Percentiles rank a stretch among this genome's conserved stretches.
Evolutionary conservation across 768 basidiomycete genomes (phyloP).

Genomic region (Mycena galopus): DNA sequence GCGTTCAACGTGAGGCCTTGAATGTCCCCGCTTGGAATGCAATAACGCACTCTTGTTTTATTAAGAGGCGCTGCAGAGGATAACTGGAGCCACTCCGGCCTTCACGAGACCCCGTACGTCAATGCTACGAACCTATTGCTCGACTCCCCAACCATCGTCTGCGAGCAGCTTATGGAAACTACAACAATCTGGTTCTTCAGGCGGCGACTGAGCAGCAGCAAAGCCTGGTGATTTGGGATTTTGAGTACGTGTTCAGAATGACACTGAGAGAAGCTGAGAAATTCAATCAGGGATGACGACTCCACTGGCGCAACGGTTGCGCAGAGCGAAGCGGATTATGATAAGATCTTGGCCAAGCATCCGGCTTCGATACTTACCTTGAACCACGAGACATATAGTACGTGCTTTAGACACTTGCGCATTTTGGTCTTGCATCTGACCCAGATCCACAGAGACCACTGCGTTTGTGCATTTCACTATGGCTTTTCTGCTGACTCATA

Average conservation of each 20-base stretch:
- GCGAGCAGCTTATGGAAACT: conserved; percentile 56
- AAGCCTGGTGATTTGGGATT: conserved; percentile 55
- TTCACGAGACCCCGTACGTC: conserved; percentile 62
- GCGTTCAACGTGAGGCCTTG: conserved; percentile 53
- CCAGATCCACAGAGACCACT: not conserved
- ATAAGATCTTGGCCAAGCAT: conserved; percentile 30
- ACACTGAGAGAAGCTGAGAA: not conserved
- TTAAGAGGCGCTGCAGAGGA: conserved; percentile 57
- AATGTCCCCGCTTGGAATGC: not conserved
- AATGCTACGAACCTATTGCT: not conserved
- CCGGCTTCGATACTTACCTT: not conserved
- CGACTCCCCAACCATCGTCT: not conserved
- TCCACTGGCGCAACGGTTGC: conserved; percentile 46
- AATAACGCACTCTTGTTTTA: not conserved
- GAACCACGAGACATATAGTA: conserved; percentile 21
- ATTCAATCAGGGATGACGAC: conserved; percentile 52
- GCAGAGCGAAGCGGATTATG: conserved; percentile 47
- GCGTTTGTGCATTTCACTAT: conserved; percentile 1
- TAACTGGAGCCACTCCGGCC: conserved; percentile 58
- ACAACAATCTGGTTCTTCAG: conserved; percentile 61
- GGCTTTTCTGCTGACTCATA: not conserved
- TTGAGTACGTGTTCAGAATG: conserved; percentile 43
- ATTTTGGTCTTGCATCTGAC: not conserved
- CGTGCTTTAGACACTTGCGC: not conserved
- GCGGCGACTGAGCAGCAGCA: conserved; percentile 52